A percentile compares a stretch with the other conserved stretches of the same genome.
phyloP scores from a whole-genome alignment of 2,329 filamentous ascomycete species.

The Gnomoniopsis smithogilvyi region DNA sequence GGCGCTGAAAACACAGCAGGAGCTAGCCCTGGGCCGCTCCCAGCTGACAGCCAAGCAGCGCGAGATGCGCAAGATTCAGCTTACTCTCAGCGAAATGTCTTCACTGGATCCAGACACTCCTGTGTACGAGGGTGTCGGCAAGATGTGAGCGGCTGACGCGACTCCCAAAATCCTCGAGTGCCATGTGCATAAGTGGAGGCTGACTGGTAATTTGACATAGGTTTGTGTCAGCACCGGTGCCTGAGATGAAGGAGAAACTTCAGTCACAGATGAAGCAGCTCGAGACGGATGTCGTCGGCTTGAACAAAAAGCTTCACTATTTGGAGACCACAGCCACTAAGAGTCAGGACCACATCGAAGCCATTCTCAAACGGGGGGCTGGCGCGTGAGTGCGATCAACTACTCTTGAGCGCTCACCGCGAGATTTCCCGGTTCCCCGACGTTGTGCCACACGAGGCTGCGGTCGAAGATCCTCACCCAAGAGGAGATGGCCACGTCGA shows the following conservation, averaged over 20 bases:
- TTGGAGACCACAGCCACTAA: constrained; percentile 95
- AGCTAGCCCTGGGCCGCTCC: constrained; percentile 80
- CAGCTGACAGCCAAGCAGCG: constrained; percentile 84
- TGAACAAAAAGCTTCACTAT: constrained; percentile 88
- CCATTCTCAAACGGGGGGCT: constrained; percentile 67
- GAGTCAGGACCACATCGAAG: constrained; percentile 84
- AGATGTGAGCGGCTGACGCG: constrained; percentile 67
- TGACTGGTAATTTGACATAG: constrained; percentile 42
- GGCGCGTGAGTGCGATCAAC: constrained; percentile 17
- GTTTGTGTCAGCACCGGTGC: constrained; percentile 79
- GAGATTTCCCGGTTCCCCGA: background rate
- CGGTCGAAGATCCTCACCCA: background rate
- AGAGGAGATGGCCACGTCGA: background rate
- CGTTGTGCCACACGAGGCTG: background rate
- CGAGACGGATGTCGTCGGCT: constrained; percentile 72
- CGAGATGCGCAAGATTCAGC: constrained; percentile 81
- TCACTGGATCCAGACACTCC: constrained; percentile 71
- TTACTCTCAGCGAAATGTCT: constrained; percentile 82
- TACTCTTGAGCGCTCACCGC: background rate
- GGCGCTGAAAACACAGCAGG: constrained; percentile 83
- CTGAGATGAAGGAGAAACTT: constrained; percentile 72
- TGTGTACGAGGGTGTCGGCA: constrained; percentile 93
- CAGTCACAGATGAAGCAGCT: constrained; percentile 70
- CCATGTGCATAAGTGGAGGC: background rate
- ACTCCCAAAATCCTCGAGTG: background rate